Evolutionary conservation across 78 protist species (phyloP).

Genomic region (Polysphondylium violaceum): DNA sequence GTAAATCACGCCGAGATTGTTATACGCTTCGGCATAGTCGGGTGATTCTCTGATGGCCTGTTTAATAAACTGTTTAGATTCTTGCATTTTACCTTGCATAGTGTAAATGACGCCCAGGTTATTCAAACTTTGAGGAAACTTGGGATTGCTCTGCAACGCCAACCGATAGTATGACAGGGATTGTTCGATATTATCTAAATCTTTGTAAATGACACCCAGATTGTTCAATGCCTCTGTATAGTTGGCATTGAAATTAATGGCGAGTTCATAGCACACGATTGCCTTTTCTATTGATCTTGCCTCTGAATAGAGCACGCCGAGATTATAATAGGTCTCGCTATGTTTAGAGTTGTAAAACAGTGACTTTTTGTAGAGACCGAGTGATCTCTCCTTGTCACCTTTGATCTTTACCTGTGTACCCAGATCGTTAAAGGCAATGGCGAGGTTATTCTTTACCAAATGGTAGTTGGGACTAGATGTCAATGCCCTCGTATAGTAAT

Average conservation of each 20-base stretch:
- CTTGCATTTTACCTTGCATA: constrained; percentile 60
- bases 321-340: constrained; percentile 85
- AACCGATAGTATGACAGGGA: constrained; percentile 69
- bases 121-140: constrained; percentile 66
- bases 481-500: constrained; percentile 42
- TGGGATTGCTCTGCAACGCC: constrained; percentile 51
- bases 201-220: constrained; percentile 82
- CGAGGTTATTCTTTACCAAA: constrained; percentile 41
- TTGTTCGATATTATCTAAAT: constrained; percentile 30
- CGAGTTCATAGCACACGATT: constrained; percentile 78
- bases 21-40: constrained; percentile 71
- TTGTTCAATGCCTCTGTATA: constrained; percentile 87
- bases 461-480: constrained; percentile 59
- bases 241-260: constrained; percentile 73
- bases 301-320: constrained; percentile 75
- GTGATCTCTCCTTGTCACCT: constrained; percentile 54
- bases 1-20: constrained; percentile 81
- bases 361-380: constrained; percentile 63
- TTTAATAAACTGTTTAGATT: constrained; percentile 18
- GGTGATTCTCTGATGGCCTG: constrained; percentile 64
- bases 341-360: constrained; percentile 66
- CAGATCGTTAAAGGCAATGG: constrained; percentile 81
- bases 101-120: constrained; percentile 77
- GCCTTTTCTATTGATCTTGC: constrained; percentile 35
- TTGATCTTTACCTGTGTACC: constrained; percentile 63